Percentiles rank a stretch among this genome's conserved stretches.
phyloP scores from a whole-genome alignment of 352 stramenopile species.

The Pythium aristosporum region DNA sequence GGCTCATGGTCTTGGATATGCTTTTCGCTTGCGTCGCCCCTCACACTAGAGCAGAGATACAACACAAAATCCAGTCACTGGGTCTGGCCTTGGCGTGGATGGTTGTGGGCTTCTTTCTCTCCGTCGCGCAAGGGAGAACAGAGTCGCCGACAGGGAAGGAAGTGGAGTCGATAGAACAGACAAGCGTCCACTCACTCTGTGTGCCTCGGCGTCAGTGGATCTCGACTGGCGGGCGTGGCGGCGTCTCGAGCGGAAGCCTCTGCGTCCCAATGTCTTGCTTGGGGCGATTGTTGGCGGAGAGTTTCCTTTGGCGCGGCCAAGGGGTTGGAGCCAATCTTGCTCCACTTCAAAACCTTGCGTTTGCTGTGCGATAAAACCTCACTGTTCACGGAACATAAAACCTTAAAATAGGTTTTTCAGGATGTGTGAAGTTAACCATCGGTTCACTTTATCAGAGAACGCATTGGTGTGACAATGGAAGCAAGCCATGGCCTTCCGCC shows the following conservation, averaged over 20 bases:
- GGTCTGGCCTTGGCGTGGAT: constrained; percentile 6
- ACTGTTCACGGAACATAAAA: neutral
- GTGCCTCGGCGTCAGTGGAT: neutral
- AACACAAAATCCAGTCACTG: constrained; percentile 28
- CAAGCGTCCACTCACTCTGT: constrained; percentile 29
- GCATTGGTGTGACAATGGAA: constrained; percentile 2
- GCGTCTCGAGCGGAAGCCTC: neutral
- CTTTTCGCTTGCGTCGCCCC: neutral
- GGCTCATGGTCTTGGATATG: constrained; percentile 9
- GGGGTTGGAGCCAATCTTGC: constrained; percentile 17
- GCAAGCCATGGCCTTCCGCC: constrained; percentile 1
- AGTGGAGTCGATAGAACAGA: constrained; percentile 17
- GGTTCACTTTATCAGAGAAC: too few species aligned
- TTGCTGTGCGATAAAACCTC: neutral
- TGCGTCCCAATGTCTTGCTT: neutral
- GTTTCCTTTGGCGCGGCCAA: constrained; percentile 12
- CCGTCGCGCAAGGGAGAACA: neutral
- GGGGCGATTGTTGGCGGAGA: constrained; percentile 19
- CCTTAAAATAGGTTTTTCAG: neutral
- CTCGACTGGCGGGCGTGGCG: neutral
- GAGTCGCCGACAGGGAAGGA: neutral
- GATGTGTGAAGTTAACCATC: constrained; percentile 9
- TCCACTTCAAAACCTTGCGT: neutral
- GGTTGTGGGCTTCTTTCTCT: neutral
- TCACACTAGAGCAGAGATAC: constrained; percentile 24